Evolutionary conservation across 2,329 filamentous ascomycete genomes (phyloP), one percentile per base, ranked within the genome.

Genomic region (Penicillium psychrosexuale): DNA sequence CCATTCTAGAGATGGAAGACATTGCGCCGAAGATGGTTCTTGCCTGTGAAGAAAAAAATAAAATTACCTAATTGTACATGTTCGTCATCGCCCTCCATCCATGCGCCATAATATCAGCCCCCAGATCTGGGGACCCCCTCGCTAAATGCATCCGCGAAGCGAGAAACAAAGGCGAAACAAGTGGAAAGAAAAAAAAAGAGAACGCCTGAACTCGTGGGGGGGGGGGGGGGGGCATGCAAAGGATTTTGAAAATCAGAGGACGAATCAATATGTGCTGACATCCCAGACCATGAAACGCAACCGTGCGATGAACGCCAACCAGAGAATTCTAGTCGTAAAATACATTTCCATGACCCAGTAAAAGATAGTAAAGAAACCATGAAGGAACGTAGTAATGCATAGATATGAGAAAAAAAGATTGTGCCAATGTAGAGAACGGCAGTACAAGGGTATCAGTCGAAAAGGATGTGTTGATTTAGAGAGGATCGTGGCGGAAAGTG

Each of bases 401-500:
- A 52, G 30, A 54, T 38, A 38, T n/a, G 33, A 33, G 44, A 28
- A 50, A 31, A n/a, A 11, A 22, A 27, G 34, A 24, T 33, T 30
- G 22, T 28, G 28, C 52, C 52, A 39, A 28, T 45, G 39, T 30
- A 40, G 13, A 34, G 9, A 36, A 36, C 15, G 27, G 27, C 6
- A 44, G 27, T 17, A 24, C 17, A 33, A 45, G 47, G 44, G 48
- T 50, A 54, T 53, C 36, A 40, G 34, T 43, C 33, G 27, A n/a
- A 46, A 51, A 51, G 24, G 49, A 38, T 33, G 30, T 22, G 42
- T 17, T 24, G 27, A 22, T 38, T 46, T 31, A 51, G 22, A 55
- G 55, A 19, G 47, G n/a, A 59, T 79, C 77, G 53, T 81, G 78
- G 53, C 76, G 69, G 64, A 75, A 80, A n/a, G 78, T 80, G 67